phyloP scores from a whole-genome alignment of 805 yeast genomes.

The Myxozyma neglecta region DNA sequence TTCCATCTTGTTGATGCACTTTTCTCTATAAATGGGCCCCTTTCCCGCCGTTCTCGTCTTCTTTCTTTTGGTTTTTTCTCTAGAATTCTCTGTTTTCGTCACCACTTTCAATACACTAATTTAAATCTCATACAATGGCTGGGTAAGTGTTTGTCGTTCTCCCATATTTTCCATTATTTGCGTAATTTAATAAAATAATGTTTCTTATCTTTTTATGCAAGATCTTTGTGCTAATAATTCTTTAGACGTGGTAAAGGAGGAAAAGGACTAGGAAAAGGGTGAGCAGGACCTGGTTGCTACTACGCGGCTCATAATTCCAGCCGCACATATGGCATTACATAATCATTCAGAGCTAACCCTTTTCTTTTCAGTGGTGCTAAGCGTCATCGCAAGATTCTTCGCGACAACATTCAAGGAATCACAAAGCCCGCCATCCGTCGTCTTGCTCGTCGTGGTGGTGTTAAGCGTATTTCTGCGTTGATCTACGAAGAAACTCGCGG shows the following conservation, averaged over 20 bases:
- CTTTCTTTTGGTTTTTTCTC: neutral
- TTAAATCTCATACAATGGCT: constrained; percentile 20
- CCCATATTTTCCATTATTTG: neutral
- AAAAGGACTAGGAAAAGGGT: constrained; percentile 96
- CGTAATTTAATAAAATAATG: neutral
- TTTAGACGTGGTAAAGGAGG: constrained; percentile 97
- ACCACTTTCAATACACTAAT: neutral
- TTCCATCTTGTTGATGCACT: constrained; percentile 4
- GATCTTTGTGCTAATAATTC: neutral
- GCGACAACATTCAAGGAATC: constrained; percentile 99
- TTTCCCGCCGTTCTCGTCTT: neutral
- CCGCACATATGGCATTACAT: neutral
- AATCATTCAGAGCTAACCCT: neutral
- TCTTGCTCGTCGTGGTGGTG: constrained; percentile 99
- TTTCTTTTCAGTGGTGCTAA: constrained; percentile 77
- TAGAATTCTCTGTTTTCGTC: neutral
- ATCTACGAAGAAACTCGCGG: constrained; percentile 99
- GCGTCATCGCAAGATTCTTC: constrained; percentile 99
- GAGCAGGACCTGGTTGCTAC: constrained; percentile 16
- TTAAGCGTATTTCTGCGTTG: constrained; percentile 98
- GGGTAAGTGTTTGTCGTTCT: constrained; percentile 22
- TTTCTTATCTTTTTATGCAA: neutral
- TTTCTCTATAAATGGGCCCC: neutral
- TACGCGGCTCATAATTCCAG: no score
- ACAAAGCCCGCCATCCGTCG: constrained; percentile 99